Conservation (phyloP, 495 filamentous ascomycete species). For the Mycothermus thermophilus region DNA sequence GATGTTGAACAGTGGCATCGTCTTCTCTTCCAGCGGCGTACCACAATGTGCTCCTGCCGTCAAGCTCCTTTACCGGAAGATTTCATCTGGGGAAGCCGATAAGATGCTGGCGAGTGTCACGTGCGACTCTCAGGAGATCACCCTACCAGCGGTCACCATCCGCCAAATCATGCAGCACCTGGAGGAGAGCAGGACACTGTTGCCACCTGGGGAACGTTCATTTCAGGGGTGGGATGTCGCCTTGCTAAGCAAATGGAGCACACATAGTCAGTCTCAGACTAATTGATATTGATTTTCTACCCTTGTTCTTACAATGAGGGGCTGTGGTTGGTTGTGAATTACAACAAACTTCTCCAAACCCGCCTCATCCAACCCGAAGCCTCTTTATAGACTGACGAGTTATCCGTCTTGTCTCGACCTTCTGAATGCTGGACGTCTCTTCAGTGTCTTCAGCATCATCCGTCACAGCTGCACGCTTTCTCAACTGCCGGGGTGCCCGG, state of each 20-base stretch:
- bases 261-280: not conserved
- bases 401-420: no score
- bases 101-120: slow-evolving; percentile 39
- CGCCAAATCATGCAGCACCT: slow-evolving; percentile 30
- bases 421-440: no score
- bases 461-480: no score
- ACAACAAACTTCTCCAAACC: no score
- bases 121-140: slow-evolving; percentile 51
- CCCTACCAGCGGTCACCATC: slow-evolving; percentile 39
- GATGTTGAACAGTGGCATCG: slow-evolving; percentile 57
- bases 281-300: not conserved
- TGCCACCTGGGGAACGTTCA: slow-evolving; percentile 41
- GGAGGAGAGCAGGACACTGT: slow-evolving; percentile 33
- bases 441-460: no score
- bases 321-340: no score
- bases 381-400: no score
- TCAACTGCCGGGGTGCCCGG: no score
- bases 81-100: slow-evolving; percentile 34
- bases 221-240: slow-evolving; percentile 58
- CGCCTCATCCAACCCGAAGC: no score
- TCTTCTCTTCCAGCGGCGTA: slow-evolving; percentile 36
- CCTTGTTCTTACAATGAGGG: no score
- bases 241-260: slow-evolving; percentile 36
- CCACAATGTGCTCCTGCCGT: slow-evolving; percentile 33
- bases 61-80: slow-evolving; percentile 49